Conservation (phyloP, 352 stramenopile species). For the Phytopythium delawarense region DNA sequence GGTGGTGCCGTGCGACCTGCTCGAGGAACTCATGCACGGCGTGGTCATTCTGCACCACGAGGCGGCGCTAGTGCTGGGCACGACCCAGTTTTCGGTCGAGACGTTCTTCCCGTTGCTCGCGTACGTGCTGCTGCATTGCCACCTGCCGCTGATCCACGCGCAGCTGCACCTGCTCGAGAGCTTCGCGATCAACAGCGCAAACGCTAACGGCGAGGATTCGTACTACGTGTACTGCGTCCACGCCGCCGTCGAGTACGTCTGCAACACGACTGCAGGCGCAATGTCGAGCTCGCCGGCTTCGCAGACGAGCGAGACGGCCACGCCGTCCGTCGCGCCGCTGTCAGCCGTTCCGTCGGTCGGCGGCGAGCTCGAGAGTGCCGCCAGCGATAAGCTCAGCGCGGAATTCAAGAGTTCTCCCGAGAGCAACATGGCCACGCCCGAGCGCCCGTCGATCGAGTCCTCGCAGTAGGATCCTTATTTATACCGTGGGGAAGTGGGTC, state of each 20-base stretch:
- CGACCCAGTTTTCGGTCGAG: slow-evolving; percentile 83
- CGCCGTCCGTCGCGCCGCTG: slow-evolving; percentile 2
- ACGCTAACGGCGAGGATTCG: slow-evolving; percentile 82
- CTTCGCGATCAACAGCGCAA: slow-evolving; percentile 74
- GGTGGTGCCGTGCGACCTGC: slow-evolving; percentile 76
- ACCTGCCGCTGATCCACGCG: slow-evolving; percentile 65
- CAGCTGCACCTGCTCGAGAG: slow-evolving; percentile 82
- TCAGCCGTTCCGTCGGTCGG: background rate
- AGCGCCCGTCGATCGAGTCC: slow-evolving; percentile 1
- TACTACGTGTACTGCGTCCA: slow-evolving; percentile 90
- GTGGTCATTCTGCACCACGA: slow-evolving; percentile 83
- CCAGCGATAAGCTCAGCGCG: background rate
- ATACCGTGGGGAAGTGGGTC: background rate
- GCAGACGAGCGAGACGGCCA: background rate
- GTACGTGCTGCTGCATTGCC: slow-evolving; percentile 77
- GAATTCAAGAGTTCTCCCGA: background rate
- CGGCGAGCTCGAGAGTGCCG: background rate
- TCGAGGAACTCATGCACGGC: slow-evolving; percentile 83
- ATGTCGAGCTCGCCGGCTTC: slow-evolving; percentile 11
- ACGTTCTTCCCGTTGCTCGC: slow-evolving; percentile 84
- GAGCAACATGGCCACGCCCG: background rate
- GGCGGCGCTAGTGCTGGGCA: slow-evolving; percentile 81
- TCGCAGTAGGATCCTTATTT: background rate
- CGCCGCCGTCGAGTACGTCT: slow-evolving; percentile 79
- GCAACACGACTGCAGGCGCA: slow-evolving; percentile 45